phyloP scores from a whole-genome alignment of 208 protist species.

The Kentomonas sorsogonicus region DNA sequence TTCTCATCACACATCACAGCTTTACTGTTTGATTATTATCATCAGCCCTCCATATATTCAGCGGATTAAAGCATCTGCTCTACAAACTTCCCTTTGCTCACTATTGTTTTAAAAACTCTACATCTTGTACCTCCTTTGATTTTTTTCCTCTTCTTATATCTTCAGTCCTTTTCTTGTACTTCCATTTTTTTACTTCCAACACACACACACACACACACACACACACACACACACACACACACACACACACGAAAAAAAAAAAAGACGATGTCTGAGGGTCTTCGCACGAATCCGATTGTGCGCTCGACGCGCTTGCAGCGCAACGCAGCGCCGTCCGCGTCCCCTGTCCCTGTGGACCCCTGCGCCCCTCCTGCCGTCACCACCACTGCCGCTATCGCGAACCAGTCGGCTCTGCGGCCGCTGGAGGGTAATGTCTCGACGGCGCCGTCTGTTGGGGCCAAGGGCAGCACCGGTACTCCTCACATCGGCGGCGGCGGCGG shows the following conservation, averaged over 20 bases:
- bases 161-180: neutral
- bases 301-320: neutral
- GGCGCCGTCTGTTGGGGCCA: too few species aligned
- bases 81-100: too few species aligned
- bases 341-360: neutral
- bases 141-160: slow-evolving; percentile 6
- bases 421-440: too few species aligned
- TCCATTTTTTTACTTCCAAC: slow-evolving; percentile 1
- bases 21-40: slow-evolving; percentile 12
- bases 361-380: neutral
- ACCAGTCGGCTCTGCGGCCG: too few species aligned
- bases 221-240: slow-evolving; percentile 9
- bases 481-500: too few species aligned
- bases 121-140: neutral
- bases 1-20: neutral
- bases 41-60: too few species aligned
- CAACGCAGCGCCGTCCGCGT: neutral
- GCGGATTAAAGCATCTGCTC: too few species aligned
- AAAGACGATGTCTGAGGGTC: too few species aligned
- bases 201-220: neutral
- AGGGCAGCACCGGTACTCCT: too few species aligned
- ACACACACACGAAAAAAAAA: too few species aligned
- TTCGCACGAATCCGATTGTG: too few species aligned
- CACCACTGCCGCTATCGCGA: neutral
- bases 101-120: slow-evolving; percentile 4